Evolutionary conservation across 176 grass and related monocot species (phyloP).

Genomic region (Ensete glaucum): DNA sequence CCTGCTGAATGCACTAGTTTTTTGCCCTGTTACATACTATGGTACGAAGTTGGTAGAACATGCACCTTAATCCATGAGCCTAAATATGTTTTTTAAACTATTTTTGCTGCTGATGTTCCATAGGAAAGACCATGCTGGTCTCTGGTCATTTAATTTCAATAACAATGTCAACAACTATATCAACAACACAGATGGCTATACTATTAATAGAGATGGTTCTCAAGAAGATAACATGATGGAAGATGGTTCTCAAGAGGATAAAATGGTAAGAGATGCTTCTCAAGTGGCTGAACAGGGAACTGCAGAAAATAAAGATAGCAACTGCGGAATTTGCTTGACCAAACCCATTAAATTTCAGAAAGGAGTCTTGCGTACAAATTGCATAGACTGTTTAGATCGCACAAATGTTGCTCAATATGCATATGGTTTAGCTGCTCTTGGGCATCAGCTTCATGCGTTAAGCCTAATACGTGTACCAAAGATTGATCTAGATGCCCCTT

Average conservation of each 20-base stretch:
- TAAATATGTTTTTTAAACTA: neutral
- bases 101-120: neutral
- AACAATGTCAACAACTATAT: constrained; percentile 26
- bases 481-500: constrained; percentile 61
- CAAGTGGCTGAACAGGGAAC: constrained; percentile 51
- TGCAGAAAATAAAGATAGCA: constrained; percentile 44
- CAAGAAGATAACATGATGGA: constrained; percentile 52
- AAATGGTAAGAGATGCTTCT: constrained; percentile 39
- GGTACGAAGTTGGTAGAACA: no score
- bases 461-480: constrained; percentile 39
- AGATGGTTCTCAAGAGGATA: constrained; percentile 57
- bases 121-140: constrained; percentile 5
- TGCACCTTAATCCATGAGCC: neutral
- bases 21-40: neutral
- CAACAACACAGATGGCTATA: constrained; percentile 27
- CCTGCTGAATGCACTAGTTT: neutral
- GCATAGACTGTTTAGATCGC: constrained; percentile 93
- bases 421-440: constrained; percentile 85
- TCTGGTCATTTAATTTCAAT: neutral
- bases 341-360: constrained; percentile 59
- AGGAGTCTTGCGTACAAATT: constrained; percentile 82
- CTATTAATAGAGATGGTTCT: constrained; percentile 37
- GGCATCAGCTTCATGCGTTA: constrained; percentile 62
- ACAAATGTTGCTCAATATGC: constrained; percentile 97
- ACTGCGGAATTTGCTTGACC: constrained; percentile 23